These are phyloP conservation scores for Phytophthora kernoviae DNA, from an alignment of 352 stramenopile genomes.

Conservation along the genomic window DNA sequence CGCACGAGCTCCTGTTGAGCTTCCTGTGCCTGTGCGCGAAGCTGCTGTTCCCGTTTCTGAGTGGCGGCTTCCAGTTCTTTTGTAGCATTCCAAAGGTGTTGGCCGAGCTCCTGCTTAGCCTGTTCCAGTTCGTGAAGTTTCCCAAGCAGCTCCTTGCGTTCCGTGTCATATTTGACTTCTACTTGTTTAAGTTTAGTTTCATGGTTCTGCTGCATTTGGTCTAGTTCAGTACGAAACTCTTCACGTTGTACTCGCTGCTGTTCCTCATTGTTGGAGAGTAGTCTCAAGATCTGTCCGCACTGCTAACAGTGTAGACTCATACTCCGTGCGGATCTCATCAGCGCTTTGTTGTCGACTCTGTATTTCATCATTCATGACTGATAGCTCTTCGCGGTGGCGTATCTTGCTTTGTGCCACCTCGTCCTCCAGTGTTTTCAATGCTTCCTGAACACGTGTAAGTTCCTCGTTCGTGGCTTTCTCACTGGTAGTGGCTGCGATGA, in stretches of 20 bases:
- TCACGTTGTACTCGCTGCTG: slow-evolving; percentile 32
- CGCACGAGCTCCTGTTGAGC: slow-evolving; percentile 36
- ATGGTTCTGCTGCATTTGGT: slow-evolving; percentile 12
- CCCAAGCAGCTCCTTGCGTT: slow-evolving; percentile 14
- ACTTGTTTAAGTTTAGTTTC: slow-evolving; percentile 15
- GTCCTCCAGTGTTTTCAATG: slow-evolving; percentile 38
- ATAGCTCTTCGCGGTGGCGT: slow-evolving; percentile 55
- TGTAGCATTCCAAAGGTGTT: slow-evolving; percentile 65
- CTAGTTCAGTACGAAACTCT: slow-evolving; percentile 9
- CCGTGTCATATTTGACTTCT: slow-evolving; percentile 5
- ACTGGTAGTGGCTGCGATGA: slow-evolving; percentile 39
- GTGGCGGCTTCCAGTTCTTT: slow-evolving; percentile 45
- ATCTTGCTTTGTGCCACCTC: slow-evolving; percentile 36
- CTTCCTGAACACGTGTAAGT: slow-evolving; percentile 37
- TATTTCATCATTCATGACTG: slow-evolving; percentile 67
- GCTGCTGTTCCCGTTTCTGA: slow-evolving; percentile 35
- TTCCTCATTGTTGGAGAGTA: slow-evolving; percentile 16
- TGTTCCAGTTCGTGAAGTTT: slow-evolving; percentile 25
- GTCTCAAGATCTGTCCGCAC: slow-evolving; percentile 37
- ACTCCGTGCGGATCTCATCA: slow-evolving; percentile 43
- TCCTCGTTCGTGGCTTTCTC: slow-evolving; percentile 41
- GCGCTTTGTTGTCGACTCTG: slow-evolving; percentile 41
- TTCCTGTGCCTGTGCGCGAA: slow-evolving; percentile 25
- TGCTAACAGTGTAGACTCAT: slow-evolving; percentile 36
- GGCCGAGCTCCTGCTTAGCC: slow-evolving; percentile 59